These are phyloP conservation scores for Salix brachista DNA, from an alignment of 345 rosid species.

Conservation along the genomic window DNA sequence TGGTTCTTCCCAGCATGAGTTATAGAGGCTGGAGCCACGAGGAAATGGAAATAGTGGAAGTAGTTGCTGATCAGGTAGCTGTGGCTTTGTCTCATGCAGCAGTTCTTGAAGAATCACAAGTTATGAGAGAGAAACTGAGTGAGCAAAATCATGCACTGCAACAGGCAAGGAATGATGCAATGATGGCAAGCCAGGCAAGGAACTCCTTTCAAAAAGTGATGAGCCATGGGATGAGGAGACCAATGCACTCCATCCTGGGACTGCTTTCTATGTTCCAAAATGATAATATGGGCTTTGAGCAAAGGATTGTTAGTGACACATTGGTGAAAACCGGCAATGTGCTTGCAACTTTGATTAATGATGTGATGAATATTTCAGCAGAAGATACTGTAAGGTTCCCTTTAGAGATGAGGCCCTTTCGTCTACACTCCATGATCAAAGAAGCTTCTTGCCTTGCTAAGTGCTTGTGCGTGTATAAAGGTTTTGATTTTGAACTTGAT, in stretches of 20 bases:
- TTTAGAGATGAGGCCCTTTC: conserved; percentile 58
- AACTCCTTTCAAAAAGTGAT: conserved; percentile 90
- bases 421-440: conserved; percentile 66
- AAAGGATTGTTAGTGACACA: conserved; percentile 63
- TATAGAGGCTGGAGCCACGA: conserved; percentile 59
- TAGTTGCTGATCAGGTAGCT: conserved; percentile 97
- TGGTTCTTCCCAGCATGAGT: conserved; percentile 58
- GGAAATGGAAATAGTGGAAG: conserved; percentile 83
- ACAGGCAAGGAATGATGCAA: conserved; percentile 71
- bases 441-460: conserved; percentile 86
- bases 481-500: conserved; percentile 61
- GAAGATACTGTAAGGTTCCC: conserved; percentile 69
- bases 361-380: conserved; percentile 68
- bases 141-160: conserved; percentile 74
- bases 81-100: conserved; percentile 96
- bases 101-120: conserved; percentile 86
- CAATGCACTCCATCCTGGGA: conserved; percentile 90
- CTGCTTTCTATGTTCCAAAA: conserved; percentile 73
- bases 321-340: conserved; percentile 66
- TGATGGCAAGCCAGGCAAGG: conserved; percentile 96
- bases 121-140: conserved; percentile 75
- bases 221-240: conserved; percentile 95
- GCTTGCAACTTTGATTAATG: conserved; percentile 71
- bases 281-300: conserved; percentile 52
- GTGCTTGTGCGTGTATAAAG: conserved; percentile 69